Percentiles rank a stretch among this genome's conserved stretches.
Conservation (phyloP, 1,284 basidiomycete genomes). For the Chalciporus sp. region DNA sequence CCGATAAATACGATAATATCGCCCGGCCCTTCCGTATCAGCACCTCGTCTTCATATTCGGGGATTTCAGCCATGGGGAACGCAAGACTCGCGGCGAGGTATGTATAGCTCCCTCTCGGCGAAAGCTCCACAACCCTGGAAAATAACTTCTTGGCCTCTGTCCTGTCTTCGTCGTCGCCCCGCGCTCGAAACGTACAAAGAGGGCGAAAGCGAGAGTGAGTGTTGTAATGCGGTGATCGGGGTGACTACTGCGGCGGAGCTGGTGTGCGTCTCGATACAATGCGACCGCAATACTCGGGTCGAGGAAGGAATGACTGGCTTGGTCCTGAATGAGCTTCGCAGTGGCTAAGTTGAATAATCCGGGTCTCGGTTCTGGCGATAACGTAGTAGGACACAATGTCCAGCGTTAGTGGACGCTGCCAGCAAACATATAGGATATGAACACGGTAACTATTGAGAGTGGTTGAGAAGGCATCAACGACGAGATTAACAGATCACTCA, state of each 20-base stretch:
- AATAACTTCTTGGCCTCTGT: background rate
- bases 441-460: no score
- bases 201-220: background rate
- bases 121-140: no score
- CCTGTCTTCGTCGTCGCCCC: background rate
- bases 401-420: no score
- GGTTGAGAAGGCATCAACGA: no score
- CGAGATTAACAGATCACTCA: no score
- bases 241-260: background rate
- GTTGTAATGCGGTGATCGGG: conserved; percentile 6
- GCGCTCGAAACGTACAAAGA: background rate
- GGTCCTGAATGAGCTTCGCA: no score
- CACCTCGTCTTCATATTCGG: background rate
- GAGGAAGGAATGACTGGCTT: no score
- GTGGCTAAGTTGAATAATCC: conserved; percentile 14
- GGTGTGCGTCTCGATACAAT: conserved; percentile 4
- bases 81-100: background rate
- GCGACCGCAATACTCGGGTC: no score
- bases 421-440: no score
- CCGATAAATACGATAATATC: background rate
- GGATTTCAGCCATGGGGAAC: background rate
- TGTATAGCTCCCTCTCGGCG: background rate
- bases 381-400: no score
- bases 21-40: no score
- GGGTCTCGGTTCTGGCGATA: no score